Evolutionary conservation across 768 basidiomycete genomes (phyloP).

Genomic region (Boletus reticuloceps): DNA sequence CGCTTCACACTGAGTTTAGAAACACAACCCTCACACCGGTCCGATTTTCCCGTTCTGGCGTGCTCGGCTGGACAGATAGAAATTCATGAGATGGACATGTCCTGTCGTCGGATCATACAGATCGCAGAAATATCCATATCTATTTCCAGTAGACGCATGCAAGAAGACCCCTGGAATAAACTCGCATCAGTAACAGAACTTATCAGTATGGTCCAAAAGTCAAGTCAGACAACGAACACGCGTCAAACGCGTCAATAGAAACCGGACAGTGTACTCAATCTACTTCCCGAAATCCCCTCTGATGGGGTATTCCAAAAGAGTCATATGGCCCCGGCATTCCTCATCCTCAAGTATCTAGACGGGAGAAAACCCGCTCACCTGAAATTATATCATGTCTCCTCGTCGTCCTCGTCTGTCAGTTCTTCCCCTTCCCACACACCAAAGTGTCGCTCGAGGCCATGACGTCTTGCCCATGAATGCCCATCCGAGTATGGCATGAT

Average conservation of each 20-base stretch:
- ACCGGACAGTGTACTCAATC: slow-evolving; percentile 24
- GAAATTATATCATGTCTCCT: slow-evolving; percentile 11
- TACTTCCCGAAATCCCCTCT: slow-evolving; percentile 18
- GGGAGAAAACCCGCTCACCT: not conserved
- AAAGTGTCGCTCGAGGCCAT: slow-evolving; percentile 58
- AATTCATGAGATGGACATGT: too few species aligned
- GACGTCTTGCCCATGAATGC: slow-evolving; percentile 68
- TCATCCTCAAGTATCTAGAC: slow-evolving; percentile 41
- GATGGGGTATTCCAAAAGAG: slow-evolving; percentile 44
- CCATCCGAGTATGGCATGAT: slow-evolving; percentile 85
- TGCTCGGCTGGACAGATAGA: too few species aligned
- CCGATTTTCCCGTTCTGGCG: too few species aligned
- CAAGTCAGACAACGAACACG: slow-evolving; percentile 22
- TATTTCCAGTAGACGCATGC: too few species aligned
- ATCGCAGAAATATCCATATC: not conserved
- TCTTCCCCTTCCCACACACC: slow-evolving; percentile 78
- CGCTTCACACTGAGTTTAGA: not conserved
- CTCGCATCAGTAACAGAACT: slow-evolving; percentile 2
- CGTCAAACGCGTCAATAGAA: slow-evolving; percentile 4
- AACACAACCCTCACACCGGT: too few species aligned
- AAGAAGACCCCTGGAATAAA: too few species aligned
- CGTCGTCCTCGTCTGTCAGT: slow-evolving; percentile 78
- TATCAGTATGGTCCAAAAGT: not conserved
- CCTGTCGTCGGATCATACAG: not conserved
- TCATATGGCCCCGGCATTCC: slow-evolving; percentile 82